A percentile compares a stretch with the other conserved stretches of the same genome.
phyloP scores from a whole-genome alignment of 2,329 filamentous ascomycete genomes.

The Diaporthe helianthi region DNA sequence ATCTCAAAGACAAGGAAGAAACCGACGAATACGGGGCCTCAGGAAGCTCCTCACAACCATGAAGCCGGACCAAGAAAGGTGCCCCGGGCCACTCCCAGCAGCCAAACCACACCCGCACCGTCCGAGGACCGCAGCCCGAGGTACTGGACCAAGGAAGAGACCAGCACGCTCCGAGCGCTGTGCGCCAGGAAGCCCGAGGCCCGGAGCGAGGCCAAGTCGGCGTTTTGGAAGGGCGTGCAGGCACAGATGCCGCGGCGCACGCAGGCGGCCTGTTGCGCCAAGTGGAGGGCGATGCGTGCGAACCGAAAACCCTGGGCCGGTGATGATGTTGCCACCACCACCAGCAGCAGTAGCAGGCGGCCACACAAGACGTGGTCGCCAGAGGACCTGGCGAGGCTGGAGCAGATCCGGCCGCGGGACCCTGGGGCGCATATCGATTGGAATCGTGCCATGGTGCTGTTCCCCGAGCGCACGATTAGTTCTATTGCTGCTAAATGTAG shows the following conservation, averaged over 20 bases:
- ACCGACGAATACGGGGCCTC: rapidly evolving
- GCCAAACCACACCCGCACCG: rapidly evolving
- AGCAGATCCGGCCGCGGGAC: neutral
- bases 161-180: neutral
- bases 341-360: too few species aligned
- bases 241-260: neutral
- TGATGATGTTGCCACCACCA: too few species aligned
- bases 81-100: too few species aligned
- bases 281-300: neutral
- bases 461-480: neutral
- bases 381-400: neutral
- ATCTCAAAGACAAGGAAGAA: neutral
- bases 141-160: neutral
- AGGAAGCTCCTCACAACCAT: rapidly evolving
- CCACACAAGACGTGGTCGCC: neutral
- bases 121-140: too few species aligned
- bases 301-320: too few species aligned
- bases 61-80: too few species aligned
- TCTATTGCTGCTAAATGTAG: neutral
- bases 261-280: neutral
- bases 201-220: rapidly evolving
- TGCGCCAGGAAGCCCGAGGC: neutral
- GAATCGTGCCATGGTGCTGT: neutral
- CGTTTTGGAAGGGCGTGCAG: neutral
- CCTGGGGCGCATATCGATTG: neutral